A percentile compares a stretch with the other conserved stretches of the same genome.
Evolutionary conservation across 2,329 filamentous ascomycete genomes (phyloP).

Genomic region (Epichloe baconii): DNA sequence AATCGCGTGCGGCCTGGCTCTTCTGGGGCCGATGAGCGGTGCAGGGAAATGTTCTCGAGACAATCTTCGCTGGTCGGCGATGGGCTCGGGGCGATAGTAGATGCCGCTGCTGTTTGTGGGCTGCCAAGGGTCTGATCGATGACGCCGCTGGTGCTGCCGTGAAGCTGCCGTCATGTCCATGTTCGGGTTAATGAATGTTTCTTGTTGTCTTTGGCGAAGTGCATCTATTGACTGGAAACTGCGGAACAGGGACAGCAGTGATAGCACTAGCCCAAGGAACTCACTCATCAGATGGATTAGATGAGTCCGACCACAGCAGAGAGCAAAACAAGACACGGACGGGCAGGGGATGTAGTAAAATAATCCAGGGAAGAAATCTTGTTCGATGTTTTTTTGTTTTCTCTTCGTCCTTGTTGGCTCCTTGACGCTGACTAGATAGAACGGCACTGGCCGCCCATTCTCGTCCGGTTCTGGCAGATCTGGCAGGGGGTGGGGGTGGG

Average conservation of each 20-base stretch:
- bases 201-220: background rate
- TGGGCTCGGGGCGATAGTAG: constrained; percentile 6
- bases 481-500: background rate
- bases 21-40: constrained; percentile 26
- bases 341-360: background rate
- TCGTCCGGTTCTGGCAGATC: constrained; percentile 5
- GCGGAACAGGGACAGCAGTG: background rate
- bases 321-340: background rate
- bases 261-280: background rate
- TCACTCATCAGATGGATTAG: background rate
- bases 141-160: constrained; percentile 1
- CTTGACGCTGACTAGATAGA: background rate
- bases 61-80: background rate
- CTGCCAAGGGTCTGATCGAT: constrained; percentile 4
- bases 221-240: background rate
- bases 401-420: background rate
- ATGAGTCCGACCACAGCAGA: background rate
- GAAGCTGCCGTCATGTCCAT: constrained; percentile 5
- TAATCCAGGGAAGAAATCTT: background rate
- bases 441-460: constrained; percentile 2
- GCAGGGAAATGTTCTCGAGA: constrained; percentile 17
- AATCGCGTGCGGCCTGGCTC: constrained; percentile 27
- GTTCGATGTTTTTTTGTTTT: background rate
- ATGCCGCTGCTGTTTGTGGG: constrained; percentile 4
- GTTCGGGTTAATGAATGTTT: constrained; percentile 1